A percentile compares a stretch with the other conserved stretches of the same genome.
These are phyloP conservation scores for Hirsutella rhossiliensis DNA, from an alignment of 2,329 filamentous ascomycete species.

Conservation along the genomic window DNA sequence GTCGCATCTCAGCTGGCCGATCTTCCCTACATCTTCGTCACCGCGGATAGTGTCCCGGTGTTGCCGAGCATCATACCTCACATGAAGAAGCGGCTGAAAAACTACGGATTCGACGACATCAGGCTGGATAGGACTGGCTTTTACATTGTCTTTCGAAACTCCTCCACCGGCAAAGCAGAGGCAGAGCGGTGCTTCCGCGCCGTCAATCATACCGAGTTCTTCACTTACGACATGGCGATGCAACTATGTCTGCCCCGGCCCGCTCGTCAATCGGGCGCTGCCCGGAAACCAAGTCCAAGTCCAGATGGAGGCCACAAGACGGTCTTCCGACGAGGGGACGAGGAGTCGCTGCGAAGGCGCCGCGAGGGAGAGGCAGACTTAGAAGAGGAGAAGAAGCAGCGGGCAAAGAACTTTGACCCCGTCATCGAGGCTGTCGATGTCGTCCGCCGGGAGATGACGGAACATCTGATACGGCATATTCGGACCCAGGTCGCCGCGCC, in stretches of 20 bases:
- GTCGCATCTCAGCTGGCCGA: slow-evolving; percentile 59
- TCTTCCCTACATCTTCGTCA: slow-evolving; percentile 83
- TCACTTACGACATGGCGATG: slow-evolving; percentile 89
- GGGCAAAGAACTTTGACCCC: slow-evolving; percentile 84
- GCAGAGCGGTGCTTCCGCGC: slow-evolving; percentile 67
- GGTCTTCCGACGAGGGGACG: slow-evolving; percentile 36
- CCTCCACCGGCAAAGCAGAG: slow-evolving; percentile 63
- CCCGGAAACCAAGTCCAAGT: slow-evolving; percentile 21
- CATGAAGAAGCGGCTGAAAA: slow-evolving; percentile 78
- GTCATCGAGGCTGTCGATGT: slow-evolving; percentile 70
- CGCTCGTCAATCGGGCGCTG: slow-evolving; percentile 10
- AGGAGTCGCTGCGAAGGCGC: slow-evolving; percentile 51
- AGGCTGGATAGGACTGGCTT: slow-evolving; percentile 79
- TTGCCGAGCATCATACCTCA: slow-evolving; percentile 77
- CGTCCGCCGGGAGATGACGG: slow-evolving; percentile 67
- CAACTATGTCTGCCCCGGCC: slow-evolving; percentile 44
- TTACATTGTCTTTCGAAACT: slow-evolving; percentile 82
- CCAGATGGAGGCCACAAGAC: slow-evolving; percentile 16
- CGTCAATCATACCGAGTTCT: slow-evolving; percentile 72
- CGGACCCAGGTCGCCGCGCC: slow-evolving; percentile 78
- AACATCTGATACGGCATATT: slow-evolving; percentile 81
- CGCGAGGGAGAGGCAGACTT: slow-evolving; percentile 71
- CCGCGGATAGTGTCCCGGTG: slow-evolving; percentile 77
- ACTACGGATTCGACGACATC: slow-evolving; percentile 70
- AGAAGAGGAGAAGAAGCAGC: slow-evolving; percentile 80